Evolutionary conservation across 768 basidiomycete genomes (phyloP).

Genomic region (Xerocomellus amylosporus): DNA sequence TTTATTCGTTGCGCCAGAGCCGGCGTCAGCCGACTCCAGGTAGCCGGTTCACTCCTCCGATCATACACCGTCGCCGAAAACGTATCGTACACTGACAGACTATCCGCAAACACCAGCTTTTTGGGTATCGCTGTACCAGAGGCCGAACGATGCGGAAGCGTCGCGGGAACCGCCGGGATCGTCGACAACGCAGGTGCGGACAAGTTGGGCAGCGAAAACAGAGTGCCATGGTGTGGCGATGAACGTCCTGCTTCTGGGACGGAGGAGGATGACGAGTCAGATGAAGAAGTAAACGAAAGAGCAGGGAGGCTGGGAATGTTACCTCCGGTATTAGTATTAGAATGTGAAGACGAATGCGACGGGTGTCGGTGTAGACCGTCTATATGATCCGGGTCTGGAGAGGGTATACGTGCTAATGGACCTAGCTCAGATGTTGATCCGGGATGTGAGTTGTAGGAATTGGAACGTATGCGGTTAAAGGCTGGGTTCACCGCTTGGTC

Average conservation of each 20-base stretch:
- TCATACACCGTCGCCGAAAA: slow-evolving; percentile 91
- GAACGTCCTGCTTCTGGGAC: slow-evolving; percentile 37
- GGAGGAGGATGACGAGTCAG: slow-evolving; percentile 35
- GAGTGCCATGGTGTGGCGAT: slow-evolving; percentile 36
- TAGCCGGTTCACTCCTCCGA: slow-evolving; percentile 91
- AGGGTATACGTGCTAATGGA: slow-evolving; percentile 78
- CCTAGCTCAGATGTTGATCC: slow-evolving; percentile 54
- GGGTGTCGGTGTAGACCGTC: slow-evolving; percentile 79
- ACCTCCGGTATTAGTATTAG: slow-evolving; percentile 26
- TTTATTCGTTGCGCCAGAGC: slow-evolving; percentile 95
- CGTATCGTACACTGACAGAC: slow-evolving; percentile 95
- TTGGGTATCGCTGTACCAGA: slow-evolving; percentile 74
- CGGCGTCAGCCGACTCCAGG: slow-evolving; percentile 95
- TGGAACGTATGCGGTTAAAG: slow-evolving; percentile 64
- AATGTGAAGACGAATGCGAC: slow-evolving; percentile 49
- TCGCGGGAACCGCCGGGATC: slow-evolving; percentile 44
- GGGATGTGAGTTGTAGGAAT: slow-evolving; percentile 68
- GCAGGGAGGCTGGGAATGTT: slow-evolving; percentile 47
- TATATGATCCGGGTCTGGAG: slow-evolving; percentile 82
- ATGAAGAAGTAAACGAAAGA: slow-evolving; percentile 51
- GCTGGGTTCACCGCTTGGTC: slow-evolving; percentile 40
- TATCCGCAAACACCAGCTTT: slow-evolving; percentile 83
- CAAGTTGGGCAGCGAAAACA: slow-evolving; percentile 83
- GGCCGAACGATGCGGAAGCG: slow-evolving; percentile 68
- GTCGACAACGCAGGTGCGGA: slow-evolving; percentile 85